Percentiles rank a stretch among this genome's conserved stretches.
Conservation (phyloP, 202 grass and related monocot species). For the Dendrocalamus latiflorus region DNA sequence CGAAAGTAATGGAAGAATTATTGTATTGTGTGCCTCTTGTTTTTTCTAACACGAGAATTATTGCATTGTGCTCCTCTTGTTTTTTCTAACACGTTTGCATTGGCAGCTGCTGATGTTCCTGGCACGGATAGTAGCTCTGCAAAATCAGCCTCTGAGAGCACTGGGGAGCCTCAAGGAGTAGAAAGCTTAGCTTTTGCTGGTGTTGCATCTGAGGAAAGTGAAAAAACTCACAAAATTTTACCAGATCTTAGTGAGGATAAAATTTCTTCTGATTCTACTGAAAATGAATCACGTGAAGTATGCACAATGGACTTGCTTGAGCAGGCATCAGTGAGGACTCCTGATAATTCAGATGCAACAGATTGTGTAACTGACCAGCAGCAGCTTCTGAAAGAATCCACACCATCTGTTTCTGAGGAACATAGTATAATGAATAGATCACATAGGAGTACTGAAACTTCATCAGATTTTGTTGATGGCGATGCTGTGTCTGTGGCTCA, state of each 20-base stretch:
- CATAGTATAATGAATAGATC: neutral
- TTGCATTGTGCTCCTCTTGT: too few relatives aligned
- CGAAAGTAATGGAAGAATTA: neutral
- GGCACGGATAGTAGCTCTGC: neutral
- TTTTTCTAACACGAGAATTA: too few relatives aligned
- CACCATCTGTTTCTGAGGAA: slow-evolving; percentile 25
- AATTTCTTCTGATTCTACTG: slow-evolving; percentile 32
- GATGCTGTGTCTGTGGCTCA: neutral
- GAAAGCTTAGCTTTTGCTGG: neutral
- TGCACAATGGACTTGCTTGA: neutral
- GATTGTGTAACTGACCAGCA: slow-evolving; percentile 6
- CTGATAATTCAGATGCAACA: slow-evolving; percentile 20
- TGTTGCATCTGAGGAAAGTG: slow-evolving; percentile 19
- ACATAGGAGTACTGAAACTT: neutral
- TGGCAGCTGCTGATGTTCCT: slow-evolving; percentile 29
- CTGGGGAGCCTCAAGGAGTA: slow-evolving; percentile 4
- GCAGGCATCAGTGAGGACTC: neutral
- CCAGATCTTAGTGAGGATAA: slow-evolving; percentile 21
- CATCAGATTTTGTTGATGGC: slow-evolving; percentile 10
- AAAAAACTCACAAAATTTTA: neutral
- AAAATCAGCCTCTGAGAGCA: slow-evolving; percentile 5
- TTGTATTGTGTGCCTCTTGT: neutral
- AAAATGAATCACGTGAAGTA: slow-evolving; percentile 8
- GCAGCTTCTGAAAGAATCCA: slow-evolving; percentile 21
- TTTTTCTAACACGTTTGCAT: slow-evolving; percentile 23